Evolutionary conservation across 805 yeast genomes (phyloP).

Genomic region (Danielozyma ontarioensis): DNA sequence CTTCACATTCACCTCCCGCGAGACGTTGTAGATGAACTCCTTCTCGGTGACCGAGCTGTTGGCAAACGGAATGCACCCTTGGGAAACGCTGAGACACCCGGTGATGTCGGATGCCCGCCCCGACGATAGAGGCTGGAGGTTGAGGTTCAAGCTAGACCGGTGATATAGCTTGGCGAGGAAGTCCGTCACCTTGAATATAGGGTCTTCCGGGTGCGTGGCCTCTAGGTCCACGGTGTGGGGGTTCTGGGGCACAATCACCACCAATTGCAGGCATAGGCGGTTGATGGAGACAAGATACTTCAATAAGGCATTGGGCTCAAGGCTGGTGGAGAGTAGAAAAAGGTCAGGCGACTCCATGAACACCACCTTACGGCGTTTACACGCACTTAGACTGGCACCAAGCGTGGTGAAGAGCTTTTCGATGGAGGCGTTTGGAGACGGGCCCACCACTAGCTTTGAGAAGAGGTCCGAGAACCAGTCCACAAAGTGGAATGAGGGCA

Average conservation of each 20-base stretch:
- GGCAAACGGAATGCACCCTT: conserved; percentile 43
- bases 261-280: conserved; percentile 24
- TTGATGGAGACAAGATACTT: conserved; percentile 28
- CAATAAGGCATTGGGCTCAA: conserved; percentile 30
- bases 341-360: conserved; percentile 46
- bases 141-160: conserved; percentile 47
- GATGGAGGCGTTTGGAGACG: conserved; percentile 11
- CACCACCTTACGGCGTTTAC: conserved; percentile 16
- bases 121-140: conserved; percentile 63
- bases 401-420: conserved; percentile 12
- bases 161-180: conserved; percentile 46
- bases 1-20: conserved; percentile 48
- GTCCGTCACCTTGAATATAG: conserved; percentile 40
- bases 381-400: background rate
- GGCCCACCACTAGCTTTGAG: conserved; percentile 20
- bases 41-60: conserved; percentile 41
- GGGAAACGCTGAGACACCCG: conserved; percentile 58
- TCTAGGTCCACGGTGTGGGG: conserved; percentile 29
- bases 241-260: conserved; percentile 35
- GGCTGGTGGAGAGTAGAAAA: conserved; percentile 37
- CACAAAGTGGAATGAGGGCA: conserved; percentile 27
- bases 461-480: conserved; percentile 48
- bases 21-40: conserved; percentile 56
- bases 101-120: conserved; percentile 83
- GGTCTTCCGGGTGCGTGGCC: conserved; percentile 17